Evolutionary conservation across 1,284 basidiomycete genomes (phyloP), one percentile per base, ranked within the genome.

Genomic region (Coniferiporia sulphurascens): DNA sequence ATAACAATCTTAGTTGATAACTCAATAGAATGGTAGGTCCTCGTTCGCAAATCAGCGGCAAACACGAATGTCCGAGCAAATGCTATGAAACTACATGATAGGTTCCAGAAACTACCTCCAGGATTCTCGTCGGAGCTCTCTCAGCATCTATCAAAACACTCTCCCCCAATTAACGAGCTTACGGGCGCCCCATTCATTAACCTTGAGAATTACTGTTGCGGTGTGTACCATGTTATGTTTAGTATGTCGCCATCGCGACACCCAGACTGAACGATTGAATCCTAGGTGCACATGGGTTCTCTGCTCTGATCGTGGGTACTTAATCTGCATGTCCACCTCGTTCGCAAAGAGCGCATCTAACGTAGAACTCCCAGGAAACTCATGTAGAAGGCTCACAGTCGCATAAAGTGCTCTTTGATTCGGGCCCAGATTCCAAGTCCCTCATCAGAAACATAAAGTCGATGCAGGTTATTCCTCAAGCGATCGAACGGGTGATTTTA

Each of bases 1-100:
- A 77, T 90, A 63, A 87, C 82, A 0, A 86, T 91, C 66, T 76
- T 91, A 7, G 87, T 91, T 34, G 89, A 91, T 69, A 89, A 91
- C 65, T 78, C 72, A 56, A 84, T 91, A 51, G 89, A 91, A 83
- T 91, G 89, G 88, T 85, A 63, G 52, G 72, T 41, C 17, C n/a
- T 27, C 27, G 27, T 43, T 41, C 19, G 17, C 9, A 41, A 46
- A 44, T 19, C 2, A 35, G 21, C 32, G n/a, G 19, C 3, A 38
- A 34, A 48, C 55, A 10, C 27, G 12, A 44, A 44, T 49, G 1
- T 17, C 32, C 32, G 10, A 9, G 35, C 34, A 61, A 36, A 27
- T 27, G 27, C 27, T 27, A 27, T 5, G 27, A 27, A 27, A 27
- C 27, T 27, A 27, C 27, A 35, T n/a, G n/a, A n/a, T 61, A 89